Evolutionary conservation across 352 stramenopile species (phyloP).

Genomic region (Globisporangium yorkense): DNA sequence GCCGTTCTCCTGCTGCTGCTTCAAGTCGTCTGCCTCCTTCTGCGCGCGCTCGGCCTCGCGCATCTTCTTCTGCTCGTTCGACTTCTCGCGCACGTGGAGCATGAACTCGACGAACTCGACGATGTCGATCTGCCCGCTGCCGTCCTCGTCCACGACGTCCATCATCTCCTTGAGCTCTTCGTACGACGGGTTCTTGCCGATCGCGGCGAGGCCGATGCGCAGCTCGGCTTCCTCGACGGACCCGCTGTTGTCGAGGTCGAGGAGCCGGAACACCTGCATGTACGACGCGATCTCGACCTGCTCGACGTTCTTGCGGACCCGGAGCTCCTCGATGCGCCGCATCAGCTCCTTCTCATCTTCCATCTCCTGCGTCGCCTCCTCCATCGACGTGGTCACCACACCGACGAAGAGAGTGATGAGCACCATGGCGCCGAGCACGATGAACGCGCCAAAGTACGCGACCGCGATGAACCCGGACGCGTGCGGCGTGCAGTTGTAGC

Average conservation of each 20-base stretch:
- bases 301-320: constrained; percentile 48
- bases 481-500: constrained; percentile 52
- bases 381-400: constrained; percentile 90
- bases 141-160: constrained; percentile 80
- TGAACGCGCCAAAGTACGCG: constrained; percentile 81
- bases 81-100: constrained; percentile 74
- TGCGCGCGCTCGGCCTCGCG: constrained; percentile 5
- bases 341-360: constrained; percentile 64
- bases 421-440: constrained; percentile 81
- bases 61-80: constrained; percentile 35
- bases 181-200: constrained; percentile 74
- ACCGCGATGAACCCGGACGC: constrained; percentile 39
- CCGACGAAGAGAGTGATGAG: constrained; percentile 90
- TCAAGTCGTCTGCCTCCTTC: constrained; percentile 11
- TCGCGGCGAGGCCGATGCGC: constrained; percentile 68
- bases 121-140: constrained; percentile 81
- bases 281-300: constrained; percentile 48
- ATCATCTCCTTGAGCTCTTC: constrained; percentile 86
- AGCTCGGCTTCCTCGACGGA: constrained; percentile 84
- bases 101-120: constrained; percentile 87
- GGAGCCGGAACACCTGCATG: constrained; percentile 79
- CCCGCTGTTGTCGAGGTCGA: constrained; percentile 77
- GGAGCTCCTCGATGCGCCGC: constrained; percentile 52
- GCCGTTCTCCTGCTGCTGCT: constrained; percentile 1
- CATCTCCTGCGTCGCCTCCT: constrained; percentile 86